Base-by-base conservation (phyloP, 305 asterid species). In the Rubia balearica region DNA sequence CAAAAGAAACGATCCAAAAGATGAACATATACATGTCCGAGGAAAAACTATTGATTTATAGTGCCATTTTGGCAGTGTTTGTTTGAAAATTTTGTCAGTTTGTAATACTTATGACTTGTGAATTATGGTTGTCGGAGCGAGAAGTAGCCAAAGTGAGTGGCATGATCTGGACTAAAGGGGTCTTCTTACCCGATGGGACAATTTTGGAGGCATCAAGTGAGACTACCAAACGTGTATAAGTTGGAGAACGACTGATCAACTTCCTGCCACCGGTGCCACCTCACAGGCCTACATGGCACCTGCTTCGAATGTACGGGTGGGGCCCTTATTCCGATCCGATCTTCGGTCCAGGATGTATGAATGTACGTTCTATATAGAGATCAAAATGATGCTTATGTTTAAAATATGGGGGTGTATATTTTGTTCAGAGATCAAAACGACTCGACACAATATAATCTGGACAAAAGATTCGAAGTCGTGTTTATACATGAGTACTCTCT, bases 61-160 rank as follows among this genome's bases (percentile, higher is more conserved):
- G 24, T 4, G 61, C 4, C n/a, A 27, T 55, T 55, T 55, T 42
- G 41, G 49, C 41, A n/a, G 11, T 38, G 27, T 11, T 36, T n/a
- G n/a, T n/a, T n/a, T 61, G 22, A 43, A 41, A 33, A 60, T 27
- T 13, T 49, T 78, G 83, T 60, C 77, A 67, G 78, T 5, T 49
- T 49, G 56, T 14, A 14, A 49, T 49, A 10, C 1, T 49, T n/a
- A 49, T 53, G 71, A 46, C 21, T 64, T 62, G 56, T 45, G 22
- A 42, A 49, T n/a, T 71, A 49, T 12, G 45, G 46, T 56, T 78
- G 84, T 80, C 77, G 78, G 78, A 78, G 72, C 6, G 51, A 64
- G 73, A 71, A 71, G 78, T 10, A 65, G 79, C 55, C 75, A 63
- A 41, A 27, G 62, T 9, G 78, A 49, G 80, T 75, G 70, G 65